phyloP scores from a whole-genome alignment of 2,329 filamentous ascomycete genomes.

The Diatrype stigma region DNA sequence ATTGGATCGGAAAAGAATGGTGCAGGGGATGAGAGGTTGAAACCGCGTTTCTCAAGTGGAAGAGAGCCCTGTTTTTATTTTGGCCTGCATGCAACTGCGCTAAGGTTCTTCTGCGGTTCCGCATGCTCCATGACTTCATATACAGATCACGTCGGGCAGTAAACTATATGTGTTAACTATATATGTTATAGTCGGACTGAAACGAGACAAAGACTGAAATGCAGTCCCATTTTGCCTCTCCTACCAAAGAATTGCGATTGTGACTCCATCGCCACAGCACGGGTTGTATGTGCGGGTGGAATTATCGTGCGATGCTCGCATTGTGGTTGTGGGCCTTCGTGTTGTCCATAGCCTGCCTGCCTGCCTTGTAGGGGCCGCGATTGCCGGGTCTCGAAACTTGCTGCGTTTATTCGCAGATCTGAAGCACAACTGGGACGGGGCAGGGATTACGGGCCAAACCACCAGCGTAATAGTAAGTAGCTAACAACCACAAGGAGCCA shows the following conservation, averaged over 20 bases:
- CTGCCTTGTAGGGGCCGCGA: conserved; percentile 6
- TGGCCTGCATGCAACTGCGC: background rate
- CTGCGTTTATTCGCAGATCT: conserved; percentile 5
- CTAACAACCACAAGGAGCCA: background rate
- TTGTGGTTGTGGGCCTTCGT: conserved; percentile 16
- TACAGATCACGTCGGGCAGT: background rate
- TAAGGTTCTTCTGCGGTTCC: background rate
- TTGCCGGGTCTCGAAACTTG: conserved; percentile 17
- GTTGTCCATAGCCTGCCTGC: conserved; percentile 16
- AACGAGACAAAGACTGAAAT: too few relatives aligned
- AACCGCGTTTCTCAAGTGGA: too few relatives aligned
- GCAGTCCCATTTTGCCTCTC: background rate
- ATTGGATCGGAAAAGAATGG: too few relatives aligned
- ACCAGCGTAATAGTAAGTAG: background rate
- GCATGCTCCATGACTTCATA: background rate
- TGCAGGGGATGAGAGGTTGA: background rate
- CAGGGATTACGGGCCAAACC: background rate
- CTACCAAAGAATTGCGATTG: background rate
- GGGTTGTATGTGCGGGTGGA: background rate
- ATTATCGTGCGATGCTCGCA: background rate
- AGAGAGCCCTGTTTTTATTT: background rate
- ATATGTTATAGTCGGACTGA: too few relatives aligned
- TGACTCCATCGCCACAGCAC: background rate
- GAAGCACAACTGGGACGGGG: background rate
- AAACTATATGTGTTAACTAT: too few relatives aligned